Evolutionary conservation across 1,139 yeast genomes (phyloP).

Genomic region (Yarrowia galli): DNA sequence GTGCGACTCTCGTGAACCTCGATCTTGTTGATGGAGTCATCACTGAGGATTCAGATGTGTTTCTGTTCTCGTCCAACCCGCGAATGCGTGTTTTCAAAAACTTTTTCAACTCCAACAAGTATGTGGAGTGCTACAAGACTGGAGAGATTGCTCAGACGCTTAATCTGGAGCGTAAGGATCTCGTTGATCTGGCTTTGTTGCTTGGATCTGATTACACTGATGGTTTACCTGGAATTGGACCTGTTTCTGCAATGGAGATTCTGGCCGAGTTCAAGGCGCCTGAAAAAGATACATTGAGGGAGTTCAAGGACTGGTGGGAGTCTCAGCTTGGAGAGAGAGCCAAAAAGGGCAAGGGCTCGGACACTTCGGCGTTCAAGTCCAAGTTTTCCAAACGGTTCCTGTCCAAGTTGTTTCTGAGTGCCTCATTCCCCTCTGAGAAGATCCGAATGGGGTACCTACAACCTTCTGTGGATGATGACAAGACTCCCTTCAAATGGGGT

Average conservation of each 20-base stretch:
- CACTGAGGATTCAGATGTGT: slow-evolving; percentile 97
- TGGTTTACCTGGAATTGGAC: slow-evolving; percentile 91
- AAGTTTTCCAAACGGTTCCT: slow-evolving; percentile 64
- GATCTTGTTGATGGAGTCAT: slow-evolving; percentile 91
- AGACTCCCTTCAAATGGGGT: slow-evolving; percentile 87
- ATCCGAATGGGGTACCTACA: slow-evolving; percentile 75
- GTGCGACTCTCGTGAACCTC: slow-evolving; percentile 74
- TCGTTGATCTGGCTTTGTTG: slow-evolving; percentile 80
- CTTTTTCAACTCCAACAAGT: slow-evolving; percentile 92
- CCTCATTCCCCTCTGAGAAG: slow-evolving; percentile 71
- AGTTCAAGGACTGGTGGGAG: slow-evolving; percentile 52
- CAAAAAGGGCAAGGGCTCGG: slow-evolving; percentile 40
- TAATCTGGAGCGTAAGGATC: slow-evolving; percentile 66
- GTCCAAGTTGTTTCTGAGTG: slow-evolving; percentile 68
- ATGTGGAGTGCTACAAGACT: slow-evolving; percentile 81
- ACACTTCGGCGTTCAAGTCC: slow-evolving; percentile 48
- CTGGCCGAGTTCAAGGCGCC: slow-evolving; percentile 75
- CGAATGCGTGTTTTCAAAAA: slow-evolving; percentile 69
- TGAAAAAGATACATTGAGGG: slow-evolving; percentile 45
- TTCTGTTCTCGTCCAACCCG: slow-evolving; percentile 85
- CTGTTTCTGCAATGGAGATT: slow-evolving; percentile 92
- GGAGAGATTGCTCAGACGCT: slow-evolving; percentile 66
- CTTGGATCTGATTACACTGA: slow-evolving; percentile 95
- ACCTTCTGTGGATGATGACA: slow-evolving; percentile 87
- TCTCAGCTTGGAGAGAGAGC: slow-evolving; percentile 42